Percentiles rank a stretch among this genome's conserved stretches.
These are phyloP conservation scores for Hansenula lynferdii DNA, from an alignment of 1,139 yeast genomes.

Conservation along the genomic window DNA sequence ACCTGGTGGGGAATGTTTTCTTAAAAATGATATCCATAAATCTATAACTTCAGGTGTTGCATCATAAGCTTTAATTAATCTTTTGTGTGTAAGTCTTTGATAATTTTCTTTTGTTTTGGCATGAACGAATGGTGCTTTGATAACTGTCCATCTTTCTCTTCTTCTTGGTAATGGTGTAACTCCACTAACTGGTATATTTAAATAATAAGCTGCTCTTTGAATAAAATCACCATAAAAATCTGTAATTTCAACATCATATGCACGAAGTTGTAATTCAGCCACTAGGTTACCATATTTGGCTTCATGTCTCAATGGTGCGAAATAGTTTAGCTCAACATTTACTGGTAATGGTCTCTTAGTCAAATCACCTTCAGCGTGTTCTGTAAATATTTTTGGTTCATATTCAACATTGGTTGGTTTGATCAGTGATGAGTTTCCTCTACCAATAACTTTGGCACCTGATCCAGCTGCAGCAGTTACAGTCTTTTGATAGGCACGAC, in stretches of 20 bases:
- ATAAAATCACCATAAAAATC: conserved; percentile 84
- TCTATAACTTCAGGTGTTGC: conserved; percentile 84
- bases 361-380: conserved; percentile 17
- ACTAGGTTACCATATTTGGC: conserved; percentile 66
- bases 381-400: conserved; percentile 22
- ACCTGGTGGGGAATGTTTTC: conserved; percentile 74
- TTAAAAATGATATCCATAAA: conserved; percentile 72
- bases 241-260: conserved; percentile 66
- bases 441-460: too few species aligned
- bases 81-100: conserved; percentile 79
- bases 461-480: too few species aligned
- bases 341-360: conserved; percentile 64
- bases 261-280: conserved; percentile 66
- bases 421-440: too few species aligned
- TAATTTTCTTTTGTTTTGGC: conserved; percentile 95
- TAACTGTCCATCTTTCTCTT: conserved; percentile 91
- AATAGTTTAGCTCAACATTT: conserved; percentile 76
- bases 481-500: too few species aligned
- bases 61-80: conserved; percentile 73
- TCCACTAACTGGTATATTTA: conserved; percentile 79
- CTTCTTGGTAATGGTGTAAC: conserved; percentile 64
- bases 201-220: conserved; percentile 81
- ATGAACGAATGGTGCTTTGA: conserved; percentile 89
- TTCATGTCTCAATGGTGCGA: conserved; percentile 72
- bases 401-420: conserved; percentile 12